These are phyloP conservation scores for Phytomonas francai DNA, from an alignment of 208 protist species.

Conservation along the genomic window DNA sequence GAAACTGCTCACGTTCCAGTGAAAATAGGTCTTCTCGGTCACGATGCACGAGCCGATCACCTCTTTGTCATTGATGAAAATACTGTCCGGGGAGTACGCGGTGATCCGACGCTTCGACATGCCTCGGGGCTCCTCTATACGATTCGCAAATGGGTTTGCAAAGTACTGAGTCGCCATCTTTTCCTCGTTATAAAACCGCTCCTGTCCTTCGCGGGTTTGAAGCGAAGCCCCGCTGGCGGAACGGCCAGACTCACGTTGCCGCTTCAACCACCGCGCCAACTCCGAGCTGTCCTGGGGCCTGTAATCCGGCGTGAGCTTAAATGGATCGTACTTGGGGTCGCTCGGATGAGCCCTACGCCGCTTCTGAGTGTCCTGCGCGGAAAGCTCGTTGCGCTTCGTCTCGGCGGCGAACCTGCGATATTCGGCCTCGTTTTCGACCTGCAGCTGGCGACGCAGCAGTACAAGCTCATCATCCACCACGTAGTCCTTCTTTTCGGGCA, in stretches of 20 bases:
- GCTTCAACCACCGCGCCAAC: constrained; percentile 85
- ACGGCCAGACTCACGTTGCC: constrained; percentile 76
- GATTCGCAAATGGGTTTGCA: constrained; percentile 79
- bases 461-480: constrained; percentile 77
- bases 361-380: constrained; percentile 55
- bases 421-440: constrained; percentile 83
- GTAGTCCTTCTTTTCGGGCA: constrained; percentile 56
- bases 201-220: constrained; percentile 76
- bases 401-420: constrained; percentile 84
- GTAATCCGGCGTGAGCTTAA: constrained; percentile 79
- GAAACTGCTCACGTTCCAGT: constrained; percentile 87
- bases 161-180: constrained; percentile 90
- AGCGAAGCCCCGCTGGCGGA: constrained; percentile 61
- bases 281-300: constrained; percentile 71
- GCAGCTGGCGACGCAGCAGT: constrained; percentile 74
- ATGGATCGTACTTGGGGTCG: constrained; percentile 85
- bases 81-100: constrained; percentile 82
- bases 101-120: constrained; percentile 67
- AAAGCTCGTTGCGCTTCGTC: constrained; percentile 58
- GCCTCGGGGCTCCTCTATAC: constrained; percentile 69
- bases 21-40: constrained; percentile 78
- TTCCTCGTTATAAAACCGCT: constrained; percentile 88
- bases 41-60: constrained; percentile 89
- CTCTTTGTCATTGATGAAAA: constrained; percentile 86
- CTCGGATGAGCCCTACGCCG: constrained; percentile 68